phyloP scores from a whole-genome alignment of 768 basidiomycete genomes.

The Trametes cubensis region DNA sequence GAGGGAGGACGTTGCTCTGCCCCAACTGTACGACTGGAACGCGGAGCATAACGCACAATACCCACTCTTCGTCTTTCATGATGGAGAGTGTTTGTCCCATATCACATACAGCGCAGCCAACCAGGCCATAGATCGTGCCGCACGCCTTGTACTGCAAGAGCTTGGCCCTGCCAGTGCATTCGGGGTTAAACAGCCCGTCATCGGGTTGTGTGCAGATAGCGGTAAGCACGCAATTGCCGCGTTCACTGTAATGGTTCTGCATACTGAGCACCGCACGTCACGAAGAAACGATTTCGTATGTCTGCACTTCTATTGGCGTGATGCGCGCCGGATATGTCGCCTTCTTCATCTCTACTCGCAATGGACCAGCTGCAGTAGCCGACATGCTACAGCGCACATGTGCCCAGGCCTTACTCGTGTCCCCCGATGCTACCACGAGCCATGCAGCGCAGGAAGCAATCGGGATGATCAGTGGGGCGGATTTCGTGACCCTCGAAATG shows the following conservation, averaged over 20 bases:
- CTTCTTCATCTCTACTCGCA: conserved; percentile 40
- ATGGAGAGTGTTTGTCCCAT: conserved; percentile 16
- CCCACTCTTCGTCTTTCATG: conserved; percentile 35
- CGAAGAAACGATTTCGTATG: conserved; percentile 31
- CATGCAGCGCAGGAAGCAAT: background rate
- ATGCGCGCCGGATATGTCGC: conserved; percentile 25
- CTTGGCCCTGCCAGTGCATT: background rate
- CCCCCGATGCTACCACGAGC: background rate
- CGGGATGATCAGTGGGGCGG: background rate
- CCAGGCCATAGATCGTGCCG: conserved; percentile 32
- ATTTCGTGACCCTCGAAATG: background rate
- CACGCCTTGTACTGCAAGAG: conserved; percentile 17
- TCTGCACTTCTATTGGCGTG: conserved; percentile 22
- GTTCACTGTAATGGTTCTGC: background rate
- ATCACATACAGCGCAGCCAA: conserved; percentile 32
- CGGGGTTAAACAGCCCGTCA: conserved; percentile 18
- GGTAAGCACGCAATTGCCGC: background rate
- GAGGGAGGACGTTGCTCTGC: conserved; percentile 29
- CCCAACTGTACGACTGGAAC: conserved; percentile 43
- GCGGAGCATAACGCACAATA: conserved; percentile 35
- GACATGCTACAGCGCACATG: conserved; percentile 27
- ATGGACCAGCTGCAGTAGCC: conserved; percentile 36
- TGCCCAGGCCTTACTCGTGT: background rate
- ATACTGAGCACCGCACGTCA: background rate
- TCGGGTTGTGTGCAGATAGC: conserved; percentile 29